A percentile compares a stretch with the other conserved stretches of the same genome.
Evolutionary conservation across 164 flowering plant genomes (phyloP).

Genomic region (Vitis rupestris): DNA sequence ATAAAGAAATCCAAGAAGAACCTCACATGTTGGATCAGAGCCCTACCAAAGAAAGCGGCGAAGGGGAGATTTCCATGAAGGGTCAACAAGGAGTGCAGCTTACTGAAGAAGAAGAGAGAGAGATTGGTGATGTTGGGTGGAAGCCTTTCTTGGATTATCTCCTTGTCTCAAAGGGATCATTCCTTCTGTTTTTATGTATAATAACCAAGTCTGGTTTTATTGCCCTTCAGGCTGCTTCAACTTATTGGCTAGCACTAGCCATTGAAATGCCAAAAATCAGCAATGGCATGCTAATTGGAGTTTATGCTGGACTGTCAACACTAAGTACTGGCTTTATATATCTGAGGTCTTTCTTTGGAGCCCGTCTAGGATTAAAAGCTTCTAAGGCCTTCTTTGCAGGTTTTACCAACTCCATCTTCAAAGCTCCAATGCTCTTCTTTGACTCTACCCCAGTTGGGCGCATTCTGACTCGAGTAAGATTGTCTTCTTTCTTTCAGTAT

Average conservation of each 20-base stretch:
- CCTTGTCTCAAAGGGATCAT: slow-evolving; percentile 44
- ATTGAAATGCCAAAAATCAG: slow-evolving; percentile 43
- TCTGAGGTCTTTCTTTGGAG: slow-evolving; percentile 47
- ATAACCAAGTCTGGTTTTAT: slow-evolving; percentile 47
- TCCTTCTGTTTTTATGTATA: slow-evolving; percentile 23
- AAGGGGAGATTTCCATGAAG: slow-evolving; percentile 41
- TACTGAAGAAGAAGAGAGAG: slow-evolving; percentile 75
- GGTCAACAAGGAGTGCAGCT: slow-evolving; percentile 45
- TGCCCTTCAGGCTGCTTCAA: slow-evolving; percentile 57
- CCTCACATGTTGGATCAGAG: slow-evolving; percentile 2
- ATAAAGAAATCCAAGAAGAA: slow-evolving; percentile 10
- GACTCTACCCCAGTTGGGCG: slow-evolving; percentile 92
- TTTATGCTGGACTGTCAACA: slow-evolving; percentile 56
- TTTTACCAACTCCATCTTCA: slow-evolving; percentile 61
- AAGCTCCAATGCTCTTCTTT: slow-evolving; percentile 89
- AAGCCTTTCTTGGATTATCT: slow-evolving; percentile 74
- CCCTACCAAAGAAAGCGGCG: slow-evolving; percentile 21
- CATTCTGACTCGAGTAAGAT: slow-evolving; percentile 74
- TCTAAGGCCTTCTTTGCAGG: slow-evolving; percentile 69
- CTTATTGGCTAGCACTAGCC: slow-evolving; percentile 80
- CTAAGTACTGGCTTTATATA: slow-evolving; percentile 52
- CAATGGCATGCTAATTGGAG: slow-evolving; percentile 49
- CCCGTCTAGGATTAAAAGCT: slow-evolving; percentile 66
- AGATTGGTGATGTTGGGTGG: slow-evolving; percentile 70
- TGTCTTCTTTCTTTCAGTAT: not conserved